A percentile compares a stretch with the other conserved stretches of the same genome.
These are phyloP conservation scores for Euphorbia celastroides DNA, from an alignment of 441 rosid species.

Conservation along the genomic window DNA sequence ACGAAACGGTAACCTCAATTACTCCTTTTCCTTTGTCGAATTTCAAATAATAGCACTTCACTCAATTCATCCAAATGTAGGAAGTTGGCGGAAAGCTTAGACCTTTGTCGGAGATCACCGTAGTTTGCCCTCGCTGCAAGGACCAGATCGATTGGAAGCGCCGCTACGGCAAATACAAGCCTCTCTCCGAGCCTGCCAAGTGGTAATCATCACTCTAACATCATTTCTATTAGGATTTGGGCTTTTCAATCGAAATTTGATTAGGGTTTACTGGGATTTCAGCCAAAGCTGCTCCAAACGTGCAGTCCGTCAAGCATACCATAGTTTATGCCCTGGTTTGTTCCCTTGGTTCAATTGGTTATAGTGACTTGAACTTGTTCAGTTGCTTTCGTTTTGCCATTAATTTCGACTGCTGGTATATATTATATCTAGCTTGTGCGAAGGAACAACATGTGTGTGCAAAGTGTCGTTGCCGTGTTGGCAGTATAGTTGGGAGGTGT, in stretches of 20 bases:
- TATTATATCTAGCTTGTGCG: conserved; percentile 58
- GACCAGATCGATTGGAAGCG: conserved; percentile 98
- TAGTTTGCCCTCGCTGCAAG: conserved; percentile 75
- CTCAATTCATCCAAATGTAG: conserved; percentile 24
- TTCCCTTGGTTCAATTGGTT: neutral
- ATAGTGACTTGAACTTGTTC: neutral
- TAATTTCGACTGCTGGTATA: conserved; percentile 3
- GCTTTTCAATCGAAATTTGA: neutral
- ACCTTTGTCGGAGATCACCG: conserved; percentile 72
- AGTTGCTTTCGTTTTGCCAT: neutral
- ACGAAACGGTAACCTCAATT: conserved; percentile 56
- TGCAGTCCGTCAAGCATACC: conserved; percentile 90
- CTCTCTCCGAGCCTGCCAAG: conserved; percentile 69
- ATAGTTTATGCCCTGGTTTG: conserved; percentile 78
- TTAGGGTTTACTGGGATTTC: conserved; percentile 6
- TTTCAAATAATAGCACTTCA: no score
- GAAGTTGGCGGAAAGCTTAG: conserved; percentile 80
- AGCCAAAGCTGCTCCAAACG: conserved; percentile 79
- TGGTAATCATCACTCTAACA: conserved; percentile 34
- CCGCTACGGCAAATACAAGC: conserved; percentile 81
- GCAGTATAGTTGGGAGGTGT: conserved; percentile 66
- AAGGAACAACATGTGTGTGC: conserved; percentile 87
- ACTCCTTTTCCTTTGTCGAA: neutral
- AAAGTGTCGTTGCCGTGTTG: conserved; percentile 63
- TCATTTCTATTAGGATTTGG: neutral